Conservation (phyloP, 176 grass and related monocot species). For the Phoenix dactylifera region DNA sequence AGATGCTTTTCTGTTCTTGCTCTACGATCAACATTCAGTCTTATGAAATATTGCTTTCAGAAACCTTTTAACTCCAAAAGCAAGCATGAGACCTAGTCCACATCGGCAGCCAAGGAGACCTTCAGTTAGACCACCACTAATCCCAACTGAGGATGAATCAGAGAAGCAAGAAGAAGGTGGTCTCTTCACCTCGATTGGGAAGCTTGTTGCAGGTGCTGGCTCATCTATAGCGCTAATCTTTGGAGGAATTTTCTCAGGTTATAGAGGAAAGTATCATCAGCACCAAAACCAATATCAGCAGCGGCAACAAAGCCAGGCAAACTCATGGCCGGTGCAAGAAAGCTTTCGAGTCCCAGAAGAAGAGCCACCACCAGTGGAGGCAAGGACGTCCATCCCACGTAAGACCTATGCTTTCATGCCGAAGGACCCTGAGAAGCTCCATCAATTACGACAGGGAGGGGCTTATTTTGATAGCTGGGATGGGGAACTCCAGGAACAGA, state of each 20-base stretch:
- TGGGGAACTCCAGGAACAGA: constrained; percentile 34
- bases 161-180: constrained; percentile 60
- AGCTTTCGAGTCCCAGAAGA: constrained; percentile 54
- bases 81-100: constrained; percentile 37
- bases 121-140: constrained; percentile 36
- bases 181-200: constrained; percentile 42
- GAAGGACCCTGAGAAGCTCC: constrained; percentile 68
- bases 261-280: constrained; percentile 43
- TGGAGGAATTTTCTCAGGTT: constrained; percentile 32
- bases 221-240: constrained; percentile 46
- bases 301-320: constrained; percentile 18
- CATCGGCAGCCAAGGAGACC: constrained; percentile 51
- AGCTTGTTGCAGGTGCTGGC: constrained; percentile 37
- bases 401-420: constrained; percentile 79
- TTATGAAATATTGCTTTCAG: constrained; percentile 19
- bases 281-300: constrained; percentile 25
- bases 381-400: constrained; percentile 45
- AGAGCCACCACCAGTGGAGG: constrained; percentile 43
- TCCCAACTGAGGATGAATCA: constrained; percentile 46
- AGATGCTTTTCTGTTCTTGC: background rate
- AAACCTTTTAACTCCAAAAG: constrained; percentile 36
- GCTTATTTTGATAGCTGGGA: constrained; percentile 36
- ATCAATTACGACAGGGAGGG: constrained; percentile 52
- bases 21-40: background rate
- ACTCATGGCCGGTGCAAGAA: constrained; percentile 41